Percentiles rank a stretch among this genome's conserved stretches.
Conservation (phyloP, 2,329 filamentous ascomycete species). For the Aspergillus tubingensis region DNA sequence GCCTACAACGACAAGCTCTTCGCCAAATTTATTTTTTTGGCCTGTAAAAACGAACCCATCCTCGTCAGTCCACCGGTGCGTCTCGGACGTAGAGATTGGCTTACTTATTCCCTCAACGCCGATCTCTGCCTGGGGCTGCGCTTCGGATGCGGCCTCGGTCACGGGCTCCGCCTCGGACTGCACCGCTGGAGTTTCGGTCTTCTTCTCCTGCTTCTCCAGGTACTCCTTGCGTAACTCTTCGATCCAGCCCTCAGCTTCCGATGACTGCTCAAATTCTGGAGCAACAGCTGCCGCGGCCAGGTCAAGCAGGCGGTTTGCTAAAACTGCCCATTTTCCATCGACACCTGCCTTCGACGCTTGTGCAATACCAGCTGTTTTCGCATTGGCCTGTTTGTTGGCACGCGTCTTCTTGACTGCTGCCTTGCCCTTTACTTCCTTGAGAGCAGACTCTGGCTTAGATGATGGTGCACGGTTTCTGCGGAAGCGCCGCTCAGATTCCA, state of each 20-base stretch:
- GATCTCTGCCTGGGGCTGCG: background rate
- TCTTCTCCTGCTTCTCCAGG: constrained; percentile 1
- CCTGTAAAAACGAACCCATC: constrained; percentile 37
- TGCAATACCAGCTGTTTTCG: background rate
- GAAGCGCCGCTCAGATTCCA: constrained; percentile 23
- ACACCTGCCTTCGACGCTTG: background rate
- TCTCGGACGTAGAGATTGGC: constrained; percentile 18
- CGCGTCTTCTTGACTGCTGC: background rate
- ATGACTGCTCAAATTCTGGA: constrained; percentile 12
- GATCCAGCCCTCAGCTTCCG: constrained; percentile 19
- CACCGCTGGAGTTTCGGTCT: background rate
- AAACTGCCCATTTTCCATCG: constrained; percentile 4
- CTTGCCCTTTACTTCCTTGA: background rate
- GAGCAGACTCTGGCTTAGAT: constrained; percentile 6
- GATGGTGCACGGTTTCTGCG: constrained; percentile 19
- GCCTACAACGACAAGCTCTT: constrained; percentile 31
- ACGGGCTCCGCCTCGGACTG: background rate
- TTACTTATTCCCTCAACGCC: constrained; percentile 15
- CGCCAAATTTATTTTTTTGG: constrained; percentile 30
- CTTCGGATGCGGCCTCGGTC: background rate
- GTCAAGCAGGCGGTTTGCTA: constrained; percentile 20
- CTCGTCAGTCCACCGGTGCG: constrained; percentile 29
- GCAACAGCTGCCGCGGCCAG: constrained; percentile 20
- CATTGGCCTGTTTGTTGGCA: background rate
- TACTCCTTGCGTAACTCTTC: constrained; percentile 19